Percentiles rank a stretch among this genome's conserved stretches.
These are phyloP conservation scores for Alternaria panax DNA, from an alignment of 2,329 filamentous ascomycete genomes.

Conservation along the genomic window DNA sequence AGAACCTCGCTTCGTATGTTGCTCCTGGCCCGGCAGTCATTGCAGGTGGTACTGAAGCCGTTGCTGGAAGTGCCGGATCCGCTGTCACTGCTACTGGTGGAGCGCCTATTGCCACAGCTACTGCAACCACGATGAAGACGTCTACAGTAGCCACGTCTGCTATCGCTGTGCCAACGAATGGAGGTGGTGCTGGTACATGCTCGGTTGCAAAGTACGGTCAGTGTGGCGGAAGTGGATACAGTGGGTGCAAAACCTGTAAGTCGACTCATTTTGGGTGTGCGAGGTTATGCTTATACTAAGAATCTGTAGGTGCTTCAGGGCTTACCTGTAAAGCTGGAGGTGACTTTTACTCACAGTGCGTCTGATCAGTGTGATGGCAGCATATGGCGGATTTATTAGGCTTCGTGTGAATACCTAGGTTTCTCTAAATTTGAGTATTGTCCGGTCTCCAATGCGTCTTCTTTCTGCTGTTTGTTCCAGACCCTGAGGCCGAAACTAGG, in stretches of 20 bases:
- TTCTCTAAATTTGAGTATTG: neutral
- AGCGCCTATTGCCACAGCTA: constrained; percentile 18
- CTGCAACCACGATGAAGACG: constrained; percentile 20
- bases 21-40: constrained; percentile 60
- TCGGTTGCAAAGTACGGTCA: constrained; percentile 37
- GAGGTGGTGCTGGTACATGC: constrained; percentile 22
- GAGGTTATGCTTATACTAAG: neutral
- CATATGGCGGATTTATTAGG: neutral
- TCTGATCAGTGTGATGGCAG: neutral
- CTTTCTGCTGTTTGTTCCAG: constrained; percentile 4
- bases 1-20: constrained; percentile 53
- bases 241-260: constrained; percentile 16
- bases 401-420: neutral
- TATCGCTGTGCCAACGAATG: constrained; percentile 22
- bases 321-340: constrained; percentile 8
- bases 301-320: constrained; percentile 8
- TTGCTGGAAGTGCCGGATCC: constrained; percentile 38
- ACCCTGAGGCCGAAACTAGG: neutral
- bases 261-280: neutral
- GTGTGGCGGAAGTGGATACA: constrained; percentile 39
- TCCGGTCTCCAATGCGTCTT: no score
- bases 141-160: constrained; percentile 14
- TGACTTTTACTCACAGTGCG: constrained; percentile 12
- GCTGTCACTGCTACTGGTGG: constrained; percentile 28
- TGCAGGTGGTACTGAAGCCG: constrained; percentile 37